phyloP scores from a whole-genome alignment of 495 filamentous ascomycete species.

The Penicillium manginii region DNA sequence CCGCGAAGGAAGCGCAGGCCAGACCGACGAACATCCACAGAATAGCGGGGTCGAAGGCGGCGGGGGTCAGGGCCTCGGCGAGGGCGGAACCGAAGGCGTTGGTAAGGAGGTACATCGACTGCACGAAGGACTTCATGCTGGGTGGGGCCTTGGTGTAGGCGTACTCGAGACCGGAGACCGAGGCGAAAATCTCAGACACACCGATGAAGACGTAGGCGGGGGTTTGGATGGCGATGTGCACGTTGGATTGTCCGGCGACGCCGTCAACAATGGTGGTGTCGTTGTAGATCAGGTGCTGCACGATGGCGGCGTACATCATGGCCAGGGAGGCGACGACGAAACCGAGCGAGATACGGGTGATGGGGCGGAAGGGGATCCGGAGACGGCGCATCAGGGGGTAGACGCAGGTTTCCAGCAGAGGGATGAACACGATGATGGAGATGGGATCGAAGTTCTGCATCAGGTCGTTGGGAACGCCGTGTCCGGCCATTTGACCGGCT shows the following conservation, averaged over 20 bases:
- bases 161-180: slow-evolving; percentile 72
- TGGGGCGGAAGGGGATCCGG: slow-evolving; percentile 69
- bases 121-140: slow-evolving; percentile 82
- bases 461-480: slow-evolving; percentile 71
- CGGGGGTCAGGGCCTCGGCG: slow-evolving; percentile 69
- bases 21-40: slow-evolving; percentile 69
- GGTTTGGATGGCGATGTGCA: slow-evolving; percentile 72
- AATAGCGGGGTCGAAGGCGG: slow-evolving; percentile 71
- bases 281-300: slow-evolving; percentile 74
- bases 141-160: slow-evolving; percentile 84
- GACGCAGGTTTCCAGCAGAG: slow-evolving; percentile 66
- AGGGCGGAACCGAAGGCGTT: slow-evolving; percentile 73
- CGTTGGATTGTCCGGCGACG: slow-evolving; percentile 40
- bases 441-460: slow-evolving; percentile 79
- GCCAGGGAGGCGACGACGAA: slow-evolving; percentile 67
- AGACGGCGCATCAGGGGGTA: slow-evolving; percentile 68
- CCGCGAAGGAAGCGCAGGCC: slow-evolving; percentile 50
- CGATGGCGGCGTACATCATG: slow-evolving; percentile 67
- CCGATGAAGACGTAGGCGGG: slow-evolving; percentile 72
- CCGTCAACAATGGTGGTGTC: slow-evolving; percentile 37
- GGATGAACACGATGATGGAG: slow-evolving; percentile 72
- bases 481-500: slow-evolving; percentile 56
- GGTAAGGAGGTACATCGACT: slow-evolving; percentile 72
- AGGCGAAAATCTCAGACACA: slow-evolving; percentile 75
- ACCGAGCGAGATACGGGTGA: slow-evolving; percentile 75